Conservation (phyloP, 2,329 filamentous ascomycete species). For the Alternaria conjuncta region DNA sequence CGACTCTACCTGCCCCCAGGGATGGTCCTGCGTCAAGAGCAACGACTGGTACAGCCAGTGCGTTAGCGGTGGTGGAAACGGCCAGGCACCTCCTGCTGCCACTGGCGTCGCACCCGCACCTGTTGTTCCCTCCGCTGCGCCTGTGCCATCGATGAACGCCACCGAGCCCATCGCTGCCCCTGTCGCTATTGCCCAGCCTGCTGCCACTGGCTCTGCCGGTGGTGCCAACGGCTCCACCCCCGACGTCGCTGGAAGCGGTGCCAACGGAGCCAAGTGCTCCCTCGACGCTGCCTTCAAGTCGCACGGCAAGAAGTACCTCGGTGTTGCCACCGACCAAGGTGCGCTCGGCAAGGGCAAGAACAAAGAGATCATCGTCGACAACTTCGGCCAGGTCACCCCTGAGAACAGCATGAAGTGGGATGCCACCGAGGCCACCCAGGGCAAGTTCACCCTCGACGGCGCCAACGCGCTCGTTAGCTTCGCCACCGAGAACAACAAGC, state of each 20-base stretch:
- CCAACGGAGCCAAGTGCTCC: slow-evolving; percentile 32
- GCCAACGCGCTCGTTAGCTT: slow-evolving; percentile 68
- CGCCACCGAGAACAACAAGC: slow-evolving; percentile 62
- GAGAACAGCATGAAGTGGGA: slow-evolving; percentile 78
- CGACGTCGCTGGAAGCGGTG: slow-evolving; percentile 17
- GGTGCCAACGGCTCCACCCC: slow-evolving; percentile 7
- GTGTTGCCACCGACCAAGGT: slow-evolving; percentile 63
- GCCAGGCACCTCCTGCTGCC: slow-evolving; percentile 2
- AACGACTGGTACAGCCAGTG: slow-evolving; percentile 59
- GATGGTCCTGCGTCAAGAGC: slow-evolving; percentile 47
- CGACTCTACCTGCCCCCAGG: slow-evolving; percentile 49
- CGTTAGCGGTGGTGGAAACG: slow-evolving; percentile 13
- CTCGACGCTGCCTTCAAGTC: slow-evolving; percentile 64
- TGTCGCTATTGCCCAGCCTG: not conserved
- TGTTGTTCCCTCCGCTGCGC: slow-evolving; percentile 3
- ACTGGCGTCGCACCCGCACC: slow-evolving; percentile 5
- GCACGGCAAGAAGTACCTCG: slow-evolving; percentile 71
- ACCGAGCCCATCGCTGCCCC: slow-evolving; percentile 11
- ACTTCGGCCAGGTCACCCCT: slow-evolving; percentile 70
- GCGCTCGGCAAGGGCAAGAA: slow-evolving; percentile 59
- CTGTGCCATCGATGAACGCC: slow-evolving; percentile 13
- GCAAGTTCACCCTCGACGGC: slow-evolving; percentile 62
- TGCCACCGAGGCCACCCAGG: slow-evolving; percentile 56
- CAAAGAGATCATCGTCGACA: slow-evolving; percentile 63
- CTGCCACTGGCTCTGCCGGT: not conserved